Evolutionary conservation across 805 yeast genomes (phyloP), one percentile per base, ranked within the genome.

Genomic region (Yamadazyma tumulicola): DNA sequence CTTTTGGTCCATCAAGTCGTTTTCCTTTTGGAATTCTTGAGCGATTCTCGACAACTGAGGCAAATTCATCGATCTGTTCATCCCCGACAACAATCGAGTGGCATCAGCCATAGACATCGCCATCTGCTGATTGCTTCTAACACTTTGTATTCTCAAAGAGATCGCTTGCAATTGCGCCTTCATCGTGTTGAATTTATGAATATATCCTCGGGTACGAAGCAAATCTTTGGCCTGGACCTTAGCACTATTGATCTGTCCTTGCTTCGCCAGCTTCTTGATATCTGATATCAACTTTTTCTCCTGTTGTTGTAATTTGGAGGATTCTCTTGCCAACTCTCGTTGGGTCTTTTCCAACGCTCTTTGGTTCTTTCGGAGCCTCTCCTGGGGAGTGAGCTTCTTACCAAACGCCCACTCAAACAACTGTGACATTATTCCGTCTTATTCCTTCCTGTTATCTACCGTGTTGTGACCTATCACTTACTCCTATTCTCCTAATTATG

Each of bases 1-100:
- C 52, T 95, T 81, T 64, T 93, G 98, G 59, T 91, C 97, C 97
- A 93, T 93, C 49, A 94, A 67, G 55, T 94, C 98, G 59, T 85
- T 86, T 53, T 91, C 95, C 51, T 77, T 79, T 52, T 93, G 95
- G 59, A 93, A 93, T 51, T 93, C 97, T 84, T 86, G 89, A 2
- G 97, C 87, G 14, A 93, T 93, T 42, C 82, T 75, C 38, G 86
- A 82, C 41, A 93, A 65, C 47, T 85, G 94, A 1, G 96, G 96
- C 43, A 93, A 62, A 53, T 94, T 93, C 94, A 93, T 84, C 38
- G 78, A 77, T 50, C 81, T 69, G 58, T 93, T 93, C 94, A 93
- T 85, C 3, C 94, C 81, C 35, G 83, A 81, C 38, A 93, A 67
- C 33, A 93, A 64, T 34, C 80, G 70, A 0, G 96, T 86, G 4